Conservation (phyloP, 306 rosid genomes). For the Cotoneaster glaucophyllus region DNA sequence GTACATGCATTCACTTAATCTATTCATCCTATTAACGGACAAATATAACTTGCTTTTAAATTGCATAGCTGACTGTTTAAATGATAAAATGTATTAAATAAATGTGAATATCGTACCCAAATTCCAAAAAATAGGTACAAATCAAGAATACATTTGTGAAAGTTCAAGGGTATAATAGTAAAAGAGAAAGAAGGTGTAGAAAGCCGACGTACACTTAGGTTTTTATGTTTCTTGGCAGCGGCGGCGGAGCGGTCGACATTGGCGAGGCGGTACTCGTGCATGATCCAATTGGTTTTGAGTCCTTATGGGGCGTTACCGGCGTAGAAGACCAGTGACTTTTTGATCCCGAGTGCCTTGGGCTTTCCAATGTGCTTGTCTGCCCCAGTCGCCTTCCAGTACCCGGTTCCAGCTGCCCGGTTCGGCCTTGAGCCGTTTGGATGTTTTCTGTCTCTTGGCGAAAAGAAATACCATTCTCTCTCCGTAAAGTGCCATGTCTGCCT, state of each 20-base stretch:
- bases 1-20: too few relatives aligned
- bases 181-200: too few relatives aligned
- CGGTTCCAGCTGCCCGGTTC: constrained; percentile 80
- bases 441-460: constrained; percentile 83
- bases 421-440: constrained; percentile 98
- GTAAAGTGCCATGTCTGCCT: constrained; percentile 50
- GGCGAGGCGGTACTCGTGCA: constrained; percentile 97
- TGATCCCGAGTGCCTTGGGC: constrained; percentile 73
- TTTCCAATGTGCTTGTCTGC: constrained; percentile 90
- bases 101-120: too few relatives aligned
- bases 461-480: constrained; percentile 96
- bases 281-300: constrained; percentile 88
- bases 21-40: too few relatives aligned
- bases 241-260: constrained; percentile 80
- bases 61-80: too few relatives aligned
- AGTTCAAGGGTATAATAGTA: too few relatives aligned
- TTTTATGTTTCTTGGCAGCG: constrained; percentile 38
- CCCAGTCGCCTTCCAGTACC: constrained; percentile 97
- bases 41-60: too few relatives aligned
- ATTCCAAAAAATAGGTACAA: too few relatives aligned
- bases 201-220: constrained; percentile 46
- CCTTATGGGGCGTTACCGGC: constrained; percentile 88
- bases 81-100: too few relatives aligned
- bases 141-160: too few relatives aligned
- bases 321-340: constrained; percentile 84